These are phyloP conservation scores for Coemansia sp. DNA, from an alignment of 192 early-diverging fungal genomes.

Conservation along the genomic window DNA sequence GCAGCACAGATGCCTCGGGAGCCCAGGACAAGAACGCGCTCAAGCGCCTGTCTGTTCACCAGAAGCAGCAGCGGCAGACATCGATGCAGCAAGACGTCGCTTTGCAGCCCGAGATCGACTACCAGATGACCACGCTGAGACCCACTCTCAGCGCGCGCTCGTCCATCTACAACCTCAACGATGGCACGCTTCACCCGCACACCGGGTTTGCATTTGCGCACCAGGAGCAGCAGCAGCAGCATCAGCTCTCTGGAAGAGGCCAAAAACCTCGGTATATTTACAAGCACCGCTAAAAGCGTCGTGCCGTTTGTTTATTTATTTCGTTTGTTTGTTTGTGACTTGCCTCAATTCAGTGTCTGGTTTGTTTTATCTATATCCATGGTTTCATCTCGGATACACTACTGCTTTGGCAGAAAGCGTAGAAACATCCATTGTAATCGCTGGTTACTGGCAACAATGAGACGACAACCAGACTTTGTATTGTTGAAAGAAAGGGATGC, in stretches of 20 bases:
- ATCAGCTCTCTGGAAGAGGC: background rate
- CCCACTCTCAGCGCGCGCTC: constrained; percentile 32
- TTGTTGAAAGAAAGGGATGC: too few relatives aligned
- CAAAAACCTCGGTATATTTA: constrained; percentile 7
- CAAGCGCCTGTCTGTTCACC: background rate
- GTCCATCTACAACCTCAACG: constrained; percentile 45
- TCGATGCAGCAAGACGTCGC: constrained; percentile 17
- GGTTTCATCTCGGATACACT: too few relatives aligned
- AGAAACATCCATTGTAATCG: too few relatives aligned
- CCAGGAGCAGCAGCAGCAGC: constrained; percentile 15
- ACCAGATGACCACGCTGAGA: constrained; percentile 11
- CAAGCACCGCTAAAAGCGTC: constrained; percentile 1
- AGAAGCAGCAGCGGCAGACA: constrained; percentile 18
- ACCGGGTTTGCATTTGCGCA: constrained; percentile 53
- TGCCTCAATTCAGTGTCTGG: too few relatives aligned
- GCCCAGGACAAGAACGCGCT: background rate
- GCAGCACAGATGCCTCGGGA: background rate
- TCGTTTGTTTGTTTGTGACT: background rate
- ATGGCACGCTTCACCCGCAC: constrained; percentile 42
- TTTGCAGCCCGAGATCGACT: constrained; percentile 14
- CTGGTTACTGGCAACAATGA: too few relatives aligned
- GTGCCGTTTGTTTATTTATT: background rate
- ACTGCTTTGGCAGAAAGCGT: too few relatives aligned
- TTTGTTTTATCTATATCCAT: too few relatives aligned
- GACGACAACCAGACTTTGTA: too few relatives aligned